Conservation (phyloP, 106 monocot genomes). For the Phalaenopsis aphrodite region DNA sequence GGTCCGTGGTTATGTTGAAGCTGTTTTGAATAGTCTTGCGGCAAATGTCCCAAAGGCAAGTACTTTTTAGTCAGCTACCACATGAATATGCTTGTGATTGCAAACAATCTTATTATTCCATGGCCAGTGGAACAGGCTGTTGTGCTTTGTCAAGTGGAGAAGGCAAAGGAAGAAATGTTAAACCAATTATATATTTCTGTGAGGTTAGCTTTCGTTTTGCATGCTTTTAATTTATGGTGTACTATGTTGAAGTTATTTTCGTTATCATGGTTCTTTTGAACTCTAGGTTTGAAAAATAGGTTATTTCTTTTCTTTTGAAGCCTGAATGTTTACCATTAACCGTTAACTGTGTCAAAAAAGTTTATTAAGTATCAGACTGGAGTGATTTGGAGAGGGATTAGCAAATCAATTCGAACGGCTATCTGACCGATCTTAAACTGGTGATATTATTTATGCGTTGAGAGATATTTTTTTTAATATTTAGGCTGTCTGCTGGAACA, state of each 20-base stretch:
- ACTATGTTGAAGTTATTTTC: neutral
- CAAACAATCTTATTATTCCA: neutral
- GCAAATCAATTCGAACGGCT: neutral
- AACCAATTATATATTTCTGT: constrained; percentile 92
- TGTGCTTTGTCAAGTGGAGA: constrained; percentile 94
- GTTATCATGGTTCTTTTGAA: neutral
- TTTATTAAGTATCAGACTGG: neutral
- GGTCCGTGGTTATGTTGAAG: constrained; percentile 98
- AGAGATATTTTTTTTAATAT: neutral
- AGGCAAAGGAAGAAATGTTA: constrained; percentile 98
- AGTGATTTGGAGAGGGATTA: neutral
- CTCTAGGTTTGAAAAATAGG: neutral
- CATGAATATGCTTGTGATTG: neutral
- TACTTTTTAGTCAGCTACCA: neutral
- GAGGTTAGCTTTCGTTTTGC: constrained; percentile 35
- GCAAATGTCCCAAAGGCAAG: constrained; percentile 89
- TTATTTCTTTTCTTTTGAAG: neutral
- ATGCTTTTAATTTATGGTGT: neutral
- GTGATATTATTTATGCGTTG: neutral
- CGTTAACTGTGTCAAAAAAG: neutral
- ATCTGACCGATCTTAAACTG: neutral
- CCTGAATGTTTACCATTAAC: neutral
- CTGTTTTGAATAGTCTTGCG: constrained; percentile 96
- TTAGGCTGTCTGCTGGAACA: neutral
- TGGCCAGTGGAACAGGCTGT: constrained; percentile 55